These are phyloP conservation scores for Gillenia trifoliata DNA, from an alignment of 306 rosid genomes.

Conservation along the genomic window DNA sequence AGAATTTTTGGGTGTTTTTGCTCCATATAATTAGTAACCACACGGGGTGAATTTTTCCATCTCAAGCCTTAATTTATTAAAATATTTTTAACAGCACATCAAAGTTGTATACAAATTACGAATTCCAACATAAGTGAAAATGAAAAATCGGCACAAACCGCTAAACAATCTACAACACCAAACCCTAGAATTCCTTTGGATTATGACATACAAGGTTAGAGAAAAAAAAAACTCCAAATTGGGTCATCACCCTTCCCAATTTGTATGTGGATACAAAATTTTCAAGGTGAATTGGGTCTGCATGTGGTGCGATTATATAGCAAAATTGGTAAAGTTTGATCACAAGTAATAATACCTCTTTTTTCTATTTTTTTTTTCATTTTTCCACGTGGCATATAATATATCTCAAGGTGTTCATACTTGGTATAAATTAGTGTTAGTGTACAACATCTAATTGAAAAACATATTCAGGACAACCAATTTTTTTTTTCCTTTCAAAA, in stretches of 20 bases:
- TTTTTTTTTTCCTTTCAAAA: neutral
- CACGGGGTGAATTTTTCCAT: too few species aligned
- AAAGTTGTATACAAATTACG: too few species aligned
- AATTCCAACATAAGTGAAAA: too few species aligned
- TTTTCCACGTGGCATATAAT: neutral
- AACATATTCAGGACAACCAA: neutral
- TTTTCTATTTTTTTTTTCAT: neutral
- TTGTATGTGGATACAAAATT: neutral
- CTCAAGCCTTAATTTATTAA: too few species aligned
- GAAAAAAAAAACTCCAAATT: neutral
- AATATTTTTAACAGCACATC: too few species aligned
- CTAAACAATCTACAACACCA: too few species aligned
- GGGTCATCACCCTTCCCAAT: neutral
- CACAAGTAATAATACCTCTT: neutral
- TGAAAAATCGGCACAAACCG: too few species aligned
- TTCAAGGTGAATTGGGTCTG: neutral
- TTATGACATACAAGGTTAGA: neutral
- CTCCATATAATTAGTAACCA: too few species aligned
- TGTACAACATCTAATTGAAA: too few species aligned
- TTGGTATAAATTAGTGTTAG: too few species aligned
- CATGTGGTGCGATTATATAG: neutral
- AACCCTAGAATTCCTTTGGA: too few species aligned
- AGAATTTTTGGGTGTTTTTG: neutral
- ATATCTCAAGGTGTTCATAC: neutral
- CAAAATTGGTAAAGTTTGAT: neutral